Evolutionary conservation across 2,329 filamentous ascomycete species (phyloP), one percentile per base, ranked within the genome.

Genomic region (Fusarium sp.): DNA sequence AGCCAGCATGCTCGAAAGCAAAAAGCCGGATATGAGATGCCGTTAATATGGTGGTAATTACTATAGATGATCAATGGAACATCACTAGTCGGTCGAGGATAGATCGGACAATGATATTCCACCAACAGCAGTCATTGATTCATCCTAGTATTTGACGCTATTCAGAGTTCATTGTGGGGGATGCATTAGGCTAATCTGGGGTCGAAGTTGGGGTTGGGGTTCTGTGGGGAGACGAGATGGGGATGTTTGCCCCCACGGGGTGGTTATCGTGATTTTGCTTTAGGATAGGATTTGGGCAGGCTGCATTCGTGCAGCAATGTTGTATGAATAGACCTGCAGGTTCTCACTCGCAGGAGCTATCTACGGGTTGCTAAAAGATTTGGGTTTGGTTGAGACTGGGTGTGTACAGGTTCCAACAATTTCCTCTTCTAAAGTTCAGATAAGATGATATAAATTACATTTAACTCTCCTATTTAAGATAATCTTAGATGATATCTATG

Each of bases 1-100:
- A 22, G 13, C 37, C 7, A 33, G 30, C 30, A 32, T 43, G 8
- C 19, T 33, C 19, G 9, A n/a, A 19, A 33, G 28, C 13, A 6
- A 15, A 15, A 26, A 22, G 6, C 37, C 61, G 59, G 61, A 47
- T 64, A 19, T 47, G 17, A 49, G 11, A 28, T 59, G 61, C 61
- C 60, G 61, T 59, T 39, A 44, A 48, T 43, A 22, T 28, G 35
- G 26, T 41, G 40, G 22, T 6, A 22, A 22, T 22, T 47, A 37
- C 35, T 19, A 10, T n/a, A 7, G 13, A 57, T 37, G 10, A n/a
- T 28, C n/a, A 26, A 51, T 50, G 45, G 20, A 46, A 50, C 59
- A 24, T 57, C 11, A 5, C 30, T 40, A 58, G 17, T 32, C 7
- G 19, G 26, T 30, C 33, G 40, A 41, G 30, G 32, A 32, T 39